Evolutionary conservation across 495 filamentous ascomycete species (phyloP).

Genomic region (Penicillium crystallinum): DNA sequence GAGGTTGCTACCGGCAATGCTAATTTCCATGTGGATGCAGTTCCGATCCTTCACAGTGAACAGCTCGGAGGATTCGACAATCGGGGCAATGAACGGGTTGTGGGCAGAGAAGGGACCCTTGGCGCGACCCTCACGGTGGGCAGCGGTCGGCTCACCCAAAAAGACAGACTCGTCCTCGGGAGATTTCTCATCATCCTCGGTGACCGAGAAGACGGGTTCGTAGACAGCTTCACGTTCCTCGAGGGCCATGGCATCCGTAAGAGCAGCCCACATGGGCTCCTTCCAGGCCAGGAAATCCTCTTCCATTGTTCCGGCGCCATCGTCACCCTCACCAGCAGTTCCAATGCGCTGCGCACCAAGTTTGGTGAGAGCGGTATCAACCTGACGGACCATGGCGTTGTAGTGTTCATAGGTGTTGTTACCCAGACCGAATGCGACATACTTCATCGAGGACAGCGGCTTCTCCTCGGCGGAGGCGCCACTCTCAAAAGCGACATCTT

Average conservation of each 20-base stretch:
- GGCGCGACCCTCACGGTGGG: constrained; percentile 77
- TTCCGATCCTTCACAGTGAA: constrained; percentile 91
- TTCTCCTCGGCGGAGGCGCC: constrained; percentile 57
- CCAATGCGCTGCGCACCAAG: constrained; percentile 82
- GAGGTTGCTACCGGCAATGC: constrained; percentile 73
- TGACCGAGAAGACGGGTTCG: constrained; percentile 83
- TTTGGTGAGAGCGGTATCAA: constrained; percentile 72
- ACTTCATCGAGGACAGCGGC: constrained; percentile 80
- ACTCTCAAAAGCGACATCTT: constrained; percentile 76
- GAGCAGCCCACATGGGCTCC: constrained; percentile 93
- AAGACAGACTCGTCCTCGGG: constrained; percentile 84
- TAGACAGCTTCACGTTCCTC: constrained; percentile 96
- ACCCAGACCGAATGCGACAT: constrained; percentile 90
- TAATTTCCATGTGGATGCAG: constrained; percentile 96
- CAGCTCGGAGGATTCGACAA: constrained; percentile 80
- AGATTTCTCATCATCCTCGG: constrained; percentile 67
- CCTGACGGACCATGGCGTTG: constrained; percentile 94
- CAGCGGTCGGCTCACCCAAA: constrained; percentile 93
- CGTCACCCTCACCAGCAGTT: constrained; percentile 88
- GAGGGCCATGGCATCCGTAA: constrained; percentile 74
- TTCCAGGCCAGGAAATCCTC: constrained; percentile 99
- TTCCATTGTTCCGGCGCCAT: constrained; percentile 98
- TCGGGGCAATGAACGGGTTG: constrained; percentile 96
- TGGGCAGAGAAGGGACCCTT: constrained; percentile 94
- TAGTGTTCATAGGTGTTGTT: constrained; percentile 99